Base-by-base conservation (phyloP, 441 rosid genomes). In the Pelargonium citronellum region DNA sequence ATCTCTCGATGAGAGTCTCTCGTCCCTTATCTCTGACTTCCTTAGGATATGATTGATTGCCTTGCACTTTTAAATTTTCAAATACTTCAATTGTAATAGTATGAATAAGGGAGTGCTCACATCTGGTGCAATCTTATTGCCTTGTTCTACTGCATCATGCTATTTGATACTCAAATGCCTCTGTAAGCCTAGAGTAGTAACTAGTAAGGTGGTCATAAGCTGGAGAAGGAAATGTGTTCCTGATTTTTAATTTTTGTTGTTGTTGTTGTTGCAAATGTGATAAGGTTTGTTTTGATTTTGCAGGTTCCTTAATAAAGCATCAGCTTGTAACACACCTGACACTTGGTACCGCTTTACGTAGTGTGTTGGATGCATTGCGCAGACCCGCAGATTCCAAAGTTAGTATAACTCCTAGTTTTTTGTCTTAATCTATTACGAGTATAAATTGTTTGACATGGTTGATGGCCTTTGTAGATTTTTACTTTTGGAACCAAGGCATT, bases 321-420 rank as follows among this genome's bases (percentile, higher is more conserved):
- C 99, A 95, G 79, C 99, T 95, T 80, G 95, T 92, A 72, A 89
- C 92, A 68, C 97, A 95, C 79, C 81, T 91, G 60, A 84, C 95
- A 7, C 91, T 95, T 71, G 98, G 99, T 71, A 87, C 91, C 77
- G 99, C 99, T 49, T 79, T 95, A 71, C 99, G 99, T 67, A 87
- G 87, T 73, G 99, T 95, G 73, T 76, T 95, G 76, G 99, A 95
- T 83, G 96, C 99, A 34, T 81, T 95, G 68, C 92, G 99, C 49
- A 92, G 90, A 81, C 99, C 98, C 64, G 87, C 97, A 69, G 99
- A 95, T 87, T 95, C 99, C 66, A 95, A 92, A 85, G 98, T 95
- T 79, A 44, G 81, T 81, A 49, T 75, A 27, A 51, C 19, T 13
- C 66, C 43, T 30, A 8, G 19, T 30, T 30, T 30, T 30, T 27